A percentile compares a stretch with the other conserved stretches of the same genome.
phyloP scores from a whole-genome alignment of 805 yeast species.

The Barnettozyma pratensis region DNA sequence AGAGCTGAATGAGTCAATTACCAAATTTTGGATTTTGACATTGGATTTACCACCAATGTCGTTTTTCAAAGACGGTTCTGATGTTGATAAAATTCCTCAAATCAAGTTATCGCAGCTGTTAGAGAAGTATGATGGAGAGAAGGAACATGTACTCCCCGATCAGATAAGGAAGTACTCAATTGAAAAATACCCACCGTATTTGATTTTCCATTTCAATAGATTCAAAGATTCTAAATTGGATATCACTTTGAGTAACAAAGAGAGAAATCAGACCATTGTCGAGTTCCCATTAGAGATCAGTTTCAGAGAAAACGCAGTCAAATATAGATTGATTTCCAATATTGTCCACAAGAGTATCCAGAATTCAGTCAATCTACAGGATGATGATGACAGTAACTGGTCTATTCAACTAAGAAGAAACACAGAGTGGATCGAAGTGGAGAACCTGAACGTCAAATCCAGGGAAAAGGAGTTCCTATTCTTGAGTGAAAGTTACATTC shows the following conservation, averaged over 20 bases:
- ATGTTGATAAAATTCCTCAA: constrained; percentile 47
- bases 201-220: constrained; percentile 56
- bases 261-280: constrained; percentile 57
- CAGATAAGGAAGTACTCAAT: constrained; percentile 36
- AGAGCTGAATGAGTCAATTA: constrained; percentile 6
- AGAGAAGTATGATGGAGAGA: constrained; percentile 32
- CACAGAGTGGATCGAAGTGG: constrained; percentile 53
- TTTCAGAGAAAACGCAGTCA: constrained; percentile 19
- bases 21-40: constrained; percentile 48
- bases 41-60: constrained; percentile 59
- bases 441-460: constrained; percentile 41
- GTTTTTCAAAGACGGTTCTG: constrained; percentile 44
- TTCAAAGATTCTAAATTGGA: constrained; percentile 33
- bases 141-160: constrained; percentile 30
- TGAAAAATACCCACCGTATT: constrained; percentile 42
- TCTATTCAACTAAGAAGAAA: constrained; percentile 43
- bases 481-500: constrained; percentile 57
- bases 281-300: constrained; percentile 43
- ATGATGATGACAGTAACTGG: constrained; percentile 36
- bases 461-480: constrained; percentile 57
- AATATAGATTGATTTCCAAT: constrained; percentile 45
- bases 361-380: constrained; percentile 17
- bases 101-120: constrained; percentile 41
- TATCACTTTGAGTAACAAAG: constrained; percentile 30
- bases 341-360: constrained; percentile 31